phyloP scores from a whole-genome alignment of 2,329 filamentous ascomycete genomes.

The Beauveria rudraprayagi region DNA sequence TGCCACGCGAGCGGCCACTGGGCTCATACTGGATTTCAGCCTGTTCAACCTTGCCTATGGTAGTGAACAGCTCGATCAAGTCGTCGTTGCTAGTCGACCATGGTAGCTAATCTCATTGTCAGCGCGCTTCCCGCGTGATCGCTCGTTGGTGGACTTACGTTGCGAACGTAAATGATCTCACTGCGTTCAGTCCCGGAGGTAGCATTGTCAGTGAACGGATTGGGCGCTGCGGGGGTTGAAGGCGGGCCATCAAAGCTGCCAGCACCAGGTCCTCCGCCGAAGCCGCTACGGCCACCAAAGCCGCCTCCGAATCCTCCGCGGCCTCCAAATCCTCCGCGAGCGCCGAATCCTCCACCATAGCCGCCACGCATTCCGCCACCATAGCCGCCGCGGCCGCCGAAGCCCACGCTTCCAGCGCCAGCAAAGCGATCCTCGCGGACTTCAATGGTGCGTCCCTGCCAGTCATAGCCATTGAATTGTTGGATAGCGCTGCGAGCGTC shows the following conservation, averaged over 20 bases:
- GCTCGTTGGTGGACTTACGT: slow-evolving; percentile 55
- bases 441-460: slow-evolving; percentile 88
- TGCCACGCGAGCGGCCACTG: slow-evolving; percentile 89
- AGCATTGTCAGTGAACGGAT: slow-evolving; percentile 90
- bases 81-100: slow-evolving; percentile 99
- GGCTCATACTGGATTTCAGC: slow-evolving; percentile 99
- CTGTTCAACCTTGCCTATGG: slow-evolving; percentile 94
- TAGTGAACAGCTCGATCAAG: slow-evolving; percentile 90
- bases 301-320: slow-evolving; percentile 43
- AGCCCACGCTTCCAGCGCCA: slow-evolving; percentile 48
- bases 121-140: background rate
- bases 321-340: slow-evolving; percentile 44
- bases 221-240: slow-evolving; percentile 52
- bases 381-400: slow-evolving; percentile 48
- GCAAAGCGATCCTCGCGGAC: slow-evolving; percentile 96
- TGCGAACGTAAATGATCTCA: slow-evolving; percentile 88
- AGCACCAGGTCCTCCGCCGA: slow-evolving; percentile 28
- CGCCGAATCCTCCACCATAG: slow-evolving; percentile 45
- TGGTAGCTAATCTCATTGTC: slow-evolving; percentile 55
- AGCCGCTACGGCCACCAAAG: slow-evolving; percentile 44
- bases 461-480: slow-evolving; percentile 98
- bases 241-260: slow-evolving; percentile 41
- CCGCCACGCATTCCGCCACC: slow-evolving; percentile 52
- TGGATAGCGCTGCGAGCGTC: slow-evolving; percentile 94
- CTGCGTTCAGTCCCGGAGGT: slow-evolving; percentile 78